Conservation (phyloP, 148 eudicot genomes). For the Cornus controversa region DNA sequence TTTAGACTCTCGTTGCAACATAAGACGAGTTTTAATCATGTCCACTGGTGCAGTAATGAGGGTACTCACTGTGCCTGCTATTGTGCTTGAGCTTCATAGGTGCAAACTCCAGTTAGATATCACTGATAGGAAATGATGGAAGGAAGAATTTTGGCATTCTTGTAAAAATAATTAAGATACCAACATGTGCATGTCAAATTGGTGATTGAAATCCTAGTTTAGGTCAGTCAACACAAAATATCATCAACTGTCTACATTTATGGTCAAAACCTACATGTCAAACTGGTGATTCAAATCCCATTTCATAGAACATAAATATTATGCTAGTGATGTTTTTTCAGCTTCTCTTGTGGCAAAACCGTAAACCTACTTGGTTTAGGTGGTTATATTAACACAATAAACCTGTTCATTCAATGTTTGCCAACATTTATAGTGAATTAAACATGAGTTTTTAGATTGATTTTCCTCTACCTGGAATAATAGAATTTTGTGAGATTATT, state of each 20-base stretch:
- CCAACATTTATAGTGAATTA: too few species aligned
- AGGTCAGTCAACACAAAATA: neutral
- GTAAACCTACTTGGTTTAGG: neutral
- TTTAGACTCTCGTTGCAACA: constrained; percentile 79
- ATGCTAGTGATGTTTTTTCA: neutral
- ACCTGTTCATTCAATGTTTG: neutral
- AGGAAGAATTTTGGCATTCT: neutral
- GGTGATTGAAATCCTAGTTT: neutral
- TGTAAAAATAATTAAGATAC: neutral
- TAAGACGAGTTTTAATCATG: constrained; percentile 92
- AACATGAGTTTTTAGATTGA: too few species aligned
- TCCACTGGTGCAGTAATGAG: constrained; percentile 84
- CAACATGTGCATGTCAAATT: neutral
- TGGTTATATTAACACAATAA: neutral
- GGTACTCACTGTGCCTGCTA: constrained; percentile 80
- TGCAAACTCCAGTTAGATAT: constrained; percentile 23
- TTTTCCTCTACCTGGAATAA: too few species aligned
- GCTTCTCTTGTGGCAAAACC: neutral
- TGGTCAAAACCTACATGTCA: too few species aligned
- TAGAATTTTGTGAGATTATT: too few species aligned
- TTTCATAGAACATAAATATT: too few species aligned
- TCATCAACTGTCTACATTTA: neutral
- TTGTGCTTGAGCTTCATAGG: constrained; percentile 73
- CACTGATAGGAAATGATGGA: neutral
- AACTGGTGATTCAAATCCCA: too few species aligned